Conservation (phyloP, 495 filamentous ascomycete species). For the Neurospora hispaniola region DNA sequence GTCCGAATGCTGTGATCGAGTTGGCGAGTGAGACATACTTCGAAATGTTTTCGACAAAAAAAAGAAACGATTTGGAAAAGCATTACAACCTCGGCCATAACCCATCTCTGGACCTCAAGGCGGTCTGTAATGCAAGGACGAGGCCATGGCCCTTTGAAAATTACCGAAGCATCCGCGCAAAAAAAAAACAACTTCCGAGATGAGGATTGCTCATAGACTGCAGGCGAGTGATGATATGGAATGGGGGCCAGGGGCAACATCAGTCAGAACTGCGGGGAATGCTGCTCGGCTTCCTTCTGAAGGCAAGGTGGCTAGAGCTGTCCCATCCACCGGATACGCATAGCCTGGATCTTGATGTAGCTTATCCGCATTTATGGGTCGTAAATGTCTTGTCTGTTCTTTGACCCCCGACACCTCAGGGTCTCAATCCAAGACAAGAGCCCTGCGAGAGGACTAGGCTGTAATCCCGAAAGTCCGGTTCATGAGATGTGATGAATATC, state of each 20-base stretch:
- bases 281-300: background rate
- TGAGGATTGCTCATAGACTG: background rate
- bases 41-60: background rate
- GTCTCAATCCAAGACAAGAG: background rate
- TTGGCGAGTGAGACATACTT: background rate
- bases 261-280: background rate
- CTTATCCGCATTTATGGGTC: background rate
- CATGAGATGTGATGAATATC: background rate
- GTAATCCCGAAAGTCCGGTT: background rate
- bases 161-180: background rate
- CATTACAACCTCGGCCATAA: background rate
- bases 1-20: background rate
- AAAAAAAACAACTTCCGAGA: background rate
- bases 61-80: background rate
- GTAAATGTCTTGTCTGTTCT: background rate
- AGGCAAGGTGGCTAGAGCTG: background rate
- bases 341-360: background rate
- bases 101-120: background rate
- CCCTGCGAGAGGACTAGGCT: background rate
- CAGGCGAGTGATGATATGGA: background rate
- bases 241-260: background rate
- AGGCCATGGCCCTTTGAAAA: background rate
- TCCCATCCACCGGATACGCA: background rate
- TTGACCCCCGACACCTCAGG: background rate
- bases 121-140: background rate